These are phyloP conservation scores for Escovopsis sp. DNA, from an alignment of 2,329 filamentous ascomycete genomes.

Conservation along the genomic window DNA sequence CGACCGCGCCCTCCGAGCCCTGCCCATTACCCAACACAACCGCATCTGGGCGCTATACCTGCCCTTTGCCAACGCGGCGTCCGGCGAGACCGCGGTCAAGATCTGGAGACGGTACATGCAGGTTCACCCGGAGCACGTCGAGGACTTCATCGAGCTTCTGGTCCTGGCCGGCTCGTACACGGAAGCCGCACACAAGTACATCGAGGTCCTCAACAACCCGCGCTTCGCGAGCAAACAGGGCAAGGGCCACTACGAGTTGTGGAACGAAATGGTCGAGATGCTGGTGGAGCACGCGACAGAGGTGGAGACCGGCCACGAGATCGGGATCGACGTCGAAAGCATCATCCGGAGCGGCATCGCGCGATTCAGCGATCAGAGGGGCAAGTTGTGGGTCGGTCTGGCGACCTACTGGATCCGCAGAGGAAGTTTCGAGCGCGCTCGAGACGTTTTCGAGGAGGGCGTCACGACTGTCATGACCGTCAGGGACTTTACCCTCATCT, in stretches of 20 bases:
- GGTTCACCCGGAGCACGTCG: constrained; percentile 84
- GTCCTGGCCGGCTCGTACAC: constrained; percentile 71
- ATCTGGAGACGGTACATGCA: constrained; percentile 96
- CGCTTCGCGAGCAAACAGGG: constrained; percentile 84
- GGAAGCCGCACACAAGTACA: constrained; percentile 82
- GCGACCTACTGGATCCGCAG: constrained; percentile 94
- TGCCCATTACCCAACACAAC: constrained; percentile 90
- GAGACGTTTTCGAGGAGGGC: constrained; percentile 90
- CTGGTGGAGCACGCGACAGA: constrained; percentile 81
- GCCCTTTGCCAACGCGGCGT: constrained; percentile 79
- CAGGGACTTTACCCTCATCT: constrained; percentile 88
- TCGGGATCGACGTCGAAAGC: constrained; percentile 75
- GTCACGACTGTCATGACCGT: constrained; percentile 98
- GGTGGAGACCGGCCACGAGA: constrained; percentile 65
- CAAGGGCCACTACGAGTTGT: constrained; percentile 90
- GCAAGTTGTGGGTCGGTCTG: constrained; percentile 86
- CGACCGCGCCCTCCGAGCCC: constrained; percentile 76
- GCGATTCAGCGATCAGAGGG: constrained; percentile 83
- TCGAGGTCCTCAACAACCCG: constrained; percentile 79
- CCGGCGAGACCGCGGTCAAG: constrained; percentile 77
- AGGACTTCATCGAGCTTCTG: constrained; percentile 88
- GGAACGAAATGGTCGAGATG: constrained; percentile 94
- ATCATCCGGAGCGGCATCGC: constrained; percentile 87
- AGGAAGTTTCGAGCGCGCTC: constrained; percentile 80
- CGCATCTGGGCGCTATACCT: constrained; percentile 88